These are phyloP conservation scores for Achaetomium macrosporum DNA, from an alignment of 2,329 filamentous ascomycete genomes.

Conservation along the genomic window DNA sequence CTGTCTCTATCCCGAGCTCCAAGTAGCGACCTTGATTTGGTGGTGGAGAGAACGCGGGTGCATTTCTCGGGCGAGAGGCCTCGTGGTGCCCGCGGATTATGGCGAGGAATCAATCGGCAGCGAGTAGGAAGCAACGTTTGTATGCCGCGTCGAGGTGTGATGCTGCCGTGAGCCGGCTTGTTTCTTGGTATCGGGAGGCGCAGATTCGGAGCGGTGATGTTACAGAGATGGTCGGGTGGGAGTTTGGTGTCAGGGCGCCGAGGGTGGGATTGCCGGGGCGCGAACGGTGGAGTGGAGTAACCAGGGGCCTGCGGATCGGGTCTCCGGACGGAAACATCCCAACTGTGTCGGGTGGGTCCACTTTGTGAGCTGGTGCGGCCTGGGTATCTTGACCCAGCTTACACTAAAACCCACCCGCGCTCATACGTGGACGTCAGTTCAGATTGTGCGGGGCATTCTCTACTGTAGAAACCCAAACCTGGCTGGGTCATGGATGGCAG, in stretches of 20 bases:
- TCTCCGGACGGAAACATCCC: too few relatives aligned
- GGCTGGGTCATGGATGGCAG: too few relatives aligned
- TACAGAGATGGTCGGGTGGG: slow-evolving; percentile 5
- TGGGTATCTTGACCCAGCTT: too few relatives aligned
- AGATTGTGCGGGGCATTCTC: too few relatives aligned
- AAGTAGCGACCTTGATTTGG: slow-evolving; percentile 20
- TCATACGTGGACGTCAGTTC: too few relatives aligned
- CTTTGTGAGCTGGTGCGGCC: too few relatives aligned
- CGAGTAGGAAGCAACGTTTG: not conserved
- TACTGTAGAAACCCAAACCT: too few relatives aligned
- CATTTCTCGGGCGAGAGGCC: slow-evolving; percentile 20
- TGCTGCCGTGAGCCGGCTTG: slow-evolving; percentile 13
- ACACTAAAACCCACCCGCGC: too few relatives aligned
- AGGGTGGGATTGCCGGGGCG: slow-evolving; percentile 25
- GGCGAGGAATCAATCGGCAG: slow-evolving; percentile 6
- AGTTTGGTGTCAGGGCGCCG: slow-evolving; percentile 19
- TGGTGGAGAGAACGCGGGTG: slow-evolving; percentile 18
- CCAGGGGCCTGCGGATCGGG: too few relatives aligned
- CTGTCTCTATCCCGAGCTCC: slow-evolving; percentile 22
- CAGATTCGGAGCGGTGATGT: slow-evolving; percentile 14
- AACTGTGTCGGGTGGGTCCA: too few relatives aligned
- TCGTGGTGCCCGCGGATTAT: slow-evolving; percentile 9
- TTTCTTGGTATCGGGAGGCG: slow-evolving; percentile 5
- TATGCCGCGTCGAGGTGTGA: slow-evolving; percentile 10
- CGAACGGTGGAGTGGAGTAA: slow-evolving; percentile 19